A percentile compares a stretch with the other conserved stretches of the same genome.
Conservation (phyloP, 148 eudicot genomes). For the Persicaria tinctoria region DNA sequence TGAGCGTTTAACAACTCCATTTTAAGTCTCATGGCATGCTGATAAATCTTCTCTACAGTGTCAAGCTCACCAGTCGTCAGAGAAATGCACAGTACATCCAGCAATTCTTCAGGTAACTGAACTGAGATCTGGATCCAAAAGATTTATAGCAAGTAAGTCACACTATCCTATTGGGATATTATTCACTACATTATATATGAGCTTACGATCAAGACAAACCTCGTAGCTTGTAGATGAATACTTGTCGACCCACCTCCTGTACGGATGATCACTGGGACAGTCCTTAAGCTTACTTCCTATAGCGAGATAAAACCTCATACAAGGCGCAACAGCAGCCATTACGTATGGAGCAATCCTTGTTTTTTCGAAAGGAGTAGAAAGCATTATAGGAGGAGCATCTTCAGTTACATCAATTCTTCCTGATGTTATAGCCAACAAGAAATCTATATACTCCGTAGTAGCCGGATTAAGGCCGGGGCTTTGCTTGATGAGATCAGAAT, state of each 20-base stretch:
- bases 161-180: conserved; percentile 8
- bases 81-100: conserved; percentile 76
- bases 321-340: too few relatives aligned
- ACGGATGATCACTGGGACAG: too few relatives aligned
- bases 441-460: too few relatives aligned
- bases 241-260: conserved; percentile 61
- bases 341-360: too few relatives aligned
- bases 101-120: conserved; percentile 61
- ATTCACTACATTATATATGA: conserved; percentile 7
- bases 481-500: too few relatives aligned
- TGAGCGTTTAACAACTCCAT: conserved; percentile 70
- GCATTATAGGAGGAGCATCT: too few relatives aligned
- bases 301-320: too few relatives aligned
- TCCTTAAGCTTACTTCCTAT: too few relatives aligned
- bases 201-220: conserved; percentile 46
- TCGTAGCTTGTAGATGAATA: conserved; percentile 61
- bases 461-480: too few relatives aligned
- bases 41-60: conserved; percentile 59
- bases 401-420: too few relatives aligned
- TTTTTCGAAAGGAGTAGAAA: too few relatives aligned
- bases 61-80: conserved; percentile 76
- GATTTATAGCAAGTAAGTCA: conserved; percentile 1
- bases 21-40: conserved; percentile 84
- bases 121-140: conserved; percentile 45
- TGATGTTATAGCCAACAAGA: too few relatives aligned